Evolutionary conservation across 2,329 filamentous ascomycete species (phyloP).

Genomic region (Calonectria leucothoes): DNA sequence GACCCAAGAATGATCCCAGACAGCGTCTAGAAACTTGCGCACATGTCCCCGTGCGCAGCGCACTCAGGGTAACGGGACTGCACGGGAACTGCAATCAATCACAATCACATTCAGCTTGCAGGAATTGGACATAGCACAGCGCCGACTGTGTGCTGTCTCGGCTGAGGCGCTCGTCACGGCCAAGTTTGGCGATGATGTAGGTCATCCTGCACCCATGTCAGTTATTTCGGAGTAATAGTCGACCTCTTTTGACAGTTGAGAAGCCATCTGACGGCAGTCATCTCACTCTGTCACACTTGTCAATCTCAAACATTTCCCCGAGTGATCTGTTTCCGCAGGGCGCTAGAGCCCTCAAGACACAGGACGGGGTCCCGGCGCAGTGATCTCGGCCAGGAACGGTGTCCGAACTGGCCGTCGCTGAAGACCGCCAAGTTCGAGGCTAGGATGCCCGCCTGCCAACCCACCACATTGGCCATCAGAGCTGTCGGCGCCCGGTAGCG

Average conservation of each 20-base stretch:
- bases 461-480: neutral
- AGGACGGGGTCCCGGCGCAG: neutral
- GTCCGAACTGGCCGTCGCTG: slow-evolving; percentile 12
- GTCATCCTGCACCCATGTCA: slow-evolving; percentile 3
- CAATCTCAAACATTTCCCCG: slow-evolving; percentile 25
- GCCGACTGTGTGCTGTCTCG: neutral
- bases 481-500: neutral
- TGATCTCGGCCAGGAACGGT: slow-evolving; percentile 1
- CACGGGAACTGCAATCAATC: neutral
- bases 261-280: slow-evolving; percentile 11
- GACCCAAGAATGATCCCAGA: neutral
- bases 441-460: neutral
- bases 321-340: slow-evolving; percentile 23
- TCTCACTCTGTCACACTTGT: slow-evolving; percentile 16
- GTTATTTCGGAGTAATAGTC: neutral
- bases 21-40: neutral
- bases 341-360: slow-evolving; percentile 15
- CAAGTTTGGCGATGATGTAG: neutral
- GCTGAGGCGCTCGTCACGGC: slow-evolving; percentile 1
- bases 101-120: neutral
- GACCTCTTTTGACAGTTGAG: neutral
- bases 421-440: neutral
- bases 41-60: neutral
- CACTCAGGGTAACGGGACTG: neutral
- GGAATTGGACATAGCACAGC: neutral